These are phyloP conservation scores for Boletellus emodensis DNA, from an alignment of 768 basidiomycete species.

Conservation along the genomic window DNA sequence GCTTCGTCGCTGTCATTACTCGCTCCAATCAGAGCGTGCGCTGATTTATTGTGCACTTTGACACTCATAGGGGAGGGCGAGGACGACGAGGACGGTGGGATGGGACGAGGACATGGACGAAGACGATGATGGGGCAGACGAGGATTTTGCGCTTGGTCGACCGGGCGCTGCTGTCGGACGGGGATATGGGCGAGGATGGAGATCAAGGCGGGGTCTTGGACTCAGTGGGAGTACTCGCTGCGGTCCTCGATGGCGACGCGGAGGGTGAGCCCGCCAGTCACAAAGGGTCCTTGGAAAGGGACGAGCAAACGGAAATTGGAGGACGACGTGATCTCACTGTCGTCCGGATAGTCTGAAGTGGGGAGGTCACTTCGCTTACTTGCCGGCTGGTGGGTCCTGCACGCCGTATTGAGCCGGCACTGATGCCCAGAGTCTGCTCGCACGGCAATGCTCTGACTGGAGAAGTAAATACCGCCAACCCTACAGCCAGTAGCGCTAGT, in stretches of 20 bases:
- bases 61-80: too few relatives aligned
- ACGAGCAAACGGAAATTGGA: slow-evolving; percentile 22
- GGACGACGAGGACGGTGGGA: slow-evolving; percentile 7
- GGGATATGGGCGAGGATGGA: slow-evolving; percentile 22
- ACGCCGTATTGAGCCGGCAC: too few relatives aligned
- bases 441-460: too few relatives aligned
- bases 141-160: slow-evolving; percentile 24
- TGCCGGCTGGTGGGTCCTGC: too few relatives aligned
- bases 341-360: slow-evolving; percentile 36
- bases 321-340: slow-evolving; percentile 43
- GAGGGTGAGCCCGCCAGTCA: slow-evolving; percentile 10
- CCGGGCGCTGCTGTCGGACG: slow-evolving; percentile 9
- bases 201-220: slow-evolving; percentile 16
- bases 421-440: too few relatives aligned
- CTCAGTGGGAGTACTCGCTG: slow-evolving; percentile 38
- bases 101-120: slow-evolving; percentile 7
- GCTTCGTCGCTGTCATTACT: too few relatives aligned
- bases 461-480: too few relatives aligned
- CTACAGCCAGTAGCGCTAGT: too few relatives aligned
- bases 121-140: slow-evolving; percentile 3
- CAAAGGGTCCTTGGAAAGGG: slow-evolving; percentile 6
- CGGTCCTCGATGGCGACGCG: slow-evolving; percentile 18
- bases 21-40: too few relatives aligned
- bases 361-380: too few relatives aligned
- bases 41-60: too few relatives aligned